phyloP scores from a whole-genome alignment of 148 eudicot species.

The Cornus controversa region DNA sequence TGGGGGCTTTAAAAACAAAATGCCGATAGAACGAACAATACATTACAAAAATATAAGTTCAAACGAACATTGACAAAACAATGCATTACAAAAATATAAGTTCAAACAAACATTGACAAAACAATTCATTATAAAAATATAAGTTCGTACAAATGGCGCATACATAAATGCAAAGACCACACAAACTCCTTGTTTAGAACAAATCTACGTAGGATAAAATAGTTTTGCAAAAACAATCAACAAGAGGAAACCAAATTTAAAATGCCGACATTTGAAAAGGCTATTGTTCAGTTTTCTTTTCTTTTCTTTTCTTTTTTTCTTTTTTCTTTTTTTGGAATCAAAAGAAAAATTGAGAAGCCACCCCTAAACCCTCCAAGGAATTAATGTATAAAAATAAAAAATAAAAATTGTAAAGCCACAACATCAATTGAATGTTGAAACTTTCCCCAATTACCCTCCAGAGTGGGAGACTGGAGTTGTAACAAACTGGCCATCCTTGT shows the following conservation, averaged over 20 bases:
- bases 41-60: neutral
- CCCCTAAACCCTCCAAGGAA: neutral
- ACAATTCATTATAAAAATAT: neutral
- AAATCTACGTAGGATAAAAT: neutral
- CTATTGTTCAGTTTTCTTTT: neutral
- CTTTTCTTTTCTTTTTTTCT: neutral
- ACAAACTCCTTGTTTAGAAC: neutral
- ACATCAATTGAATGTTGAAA: neutral
- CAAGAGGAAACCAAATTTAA: neutral
- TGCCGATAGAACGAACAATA: neutral
- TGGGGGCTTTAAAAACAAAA: neutral
- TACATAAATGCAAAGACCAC: neutral
- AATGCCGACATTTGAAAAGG: neutral
- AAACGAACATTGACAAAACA: neutral
- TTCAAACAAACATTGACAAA: neutral
- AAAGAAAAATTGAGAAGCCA: constrained; percentile 10
- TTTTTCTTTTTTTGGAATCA: neutral
- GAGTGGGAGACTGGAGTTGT: constrained; percentile 93
- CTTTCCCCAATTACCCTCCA: constrained; percentile 51
- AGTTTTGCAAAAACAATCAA: neutral
- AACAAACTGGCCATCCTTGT: constrained; percentile 74
- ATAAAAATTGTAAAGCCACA: neutral
- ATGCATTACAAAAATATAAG: neutral
- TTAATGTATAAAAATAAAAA: constrained; percentile 1
- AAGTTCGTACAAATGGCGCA: neutral